phyloP scores from a whole-genome alignment of 192 early-diverging fungal species.

The Gorgonomyces haynaldii region DNA sequence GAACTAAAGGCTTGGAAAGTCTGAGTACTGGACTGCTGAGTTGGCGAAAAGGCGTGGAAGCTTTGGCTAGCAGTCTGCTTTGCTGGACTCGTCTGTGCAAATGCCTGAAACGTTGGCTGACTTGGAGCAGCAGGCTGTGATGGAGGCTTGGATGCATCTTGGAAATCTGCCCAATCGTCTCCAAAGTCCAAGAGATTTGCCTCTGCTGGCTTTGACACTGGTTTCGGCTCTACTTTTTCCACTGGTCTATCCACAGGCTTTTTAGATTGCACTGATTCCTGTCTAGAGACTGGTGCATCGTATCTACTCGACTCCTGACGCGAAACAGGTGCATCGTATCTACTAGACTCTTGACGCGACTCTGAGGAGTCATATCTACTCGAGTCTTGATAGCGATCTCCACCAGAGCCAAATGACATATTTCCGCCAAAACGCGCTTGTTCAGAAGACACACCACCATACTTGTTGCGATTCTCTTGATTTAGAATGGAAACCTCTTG shows the following conservation, averaged over 20 bases:
- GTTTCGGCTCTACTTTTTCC: constrained; percentile 10
- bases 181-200: constrained; percentile 62
- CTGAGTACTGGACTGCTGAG: background rate
- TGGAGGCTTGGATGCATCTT: too few relatives aligned
- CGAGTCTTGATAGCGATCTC: constrained; percentile 32
- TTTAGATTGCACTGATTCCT: background rate
- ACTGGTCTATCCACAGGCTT: constrained; percentile 13
- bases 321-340: constrained; percentile 20
- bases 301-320: constrained; percentile 15
- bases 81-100: too few relatives aligned
- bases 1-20: background rate
- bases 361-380: constrained; percentile 23
- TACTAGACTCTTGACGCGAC: constrained; percentile 16
- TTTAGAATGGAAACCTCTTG: constrained; percentile 30
- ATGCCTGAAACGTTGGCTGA: too few relatives aligned
- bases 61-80: background rate
- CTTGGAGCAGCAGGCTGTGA: too few relatives aligned
- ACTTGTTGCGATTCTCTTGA: constrained; percentile 75
- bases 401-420: constrained; percentile 53
- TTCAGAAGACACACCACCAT: constrained; percentile 56
- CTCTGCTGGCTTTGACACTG: constrained; percentile 16
- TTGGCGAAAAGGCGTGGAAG: background rate
- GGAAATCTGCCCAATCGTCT: constrained; percentile 23
- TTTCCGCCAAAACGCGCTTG: background rate
- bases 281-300: constrained; percentile 3